Evolutionary conservation across 257 asterid species (phyloP).

Genomic region (Gardenia jasminoides): DNA sequence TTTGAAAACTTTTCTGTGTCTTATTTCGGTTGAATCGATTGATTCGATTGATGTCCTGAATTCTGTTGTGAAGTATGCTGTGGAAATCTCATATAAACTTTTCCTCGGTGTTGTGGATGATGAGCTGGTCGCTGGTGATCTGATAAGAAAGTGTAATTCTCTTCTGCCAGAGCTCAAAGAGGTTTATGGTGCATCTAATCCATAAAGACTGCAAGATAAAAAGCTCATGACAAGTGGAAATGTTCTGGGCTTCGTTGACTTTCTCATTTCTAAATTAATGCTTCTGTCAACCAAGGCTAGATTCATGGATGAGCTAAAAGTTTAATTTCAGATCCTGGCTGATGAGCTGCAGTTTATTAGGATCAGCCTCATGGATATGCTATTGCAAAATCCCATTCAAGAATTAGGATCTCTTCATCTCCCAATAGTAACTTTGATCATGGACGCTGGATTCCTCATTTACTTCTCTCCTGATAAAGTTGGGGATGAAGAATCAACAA

Average conservation of each 20-base stretch:
- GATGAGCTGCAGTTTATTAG: not conserved
- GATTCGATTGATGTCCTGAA: not conserved
- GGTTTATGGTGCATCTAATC: not conserved
- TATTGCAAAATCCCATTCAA: not conserved
- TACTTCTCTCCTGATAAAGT: too few relatives aligned
- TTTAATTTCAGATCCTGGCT: not conserved
- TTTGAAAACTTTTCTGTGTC: not conserved
- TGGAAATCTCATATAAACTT: not conserved
- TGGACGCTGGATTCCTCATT: too few relatives aligned
- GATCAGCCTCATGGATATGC: not conserved
- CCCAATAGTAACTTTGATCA: too few relatives aligned
- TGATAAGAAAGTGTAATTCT: not conserved
- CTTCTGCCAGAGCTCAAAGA: not conserved
- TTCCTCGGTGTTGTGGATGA: not conserved
- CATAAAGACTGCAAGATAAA: too few relatives aligned
- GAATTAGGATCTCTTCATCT: not conserved
- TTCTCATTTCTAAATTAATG: not conserved
- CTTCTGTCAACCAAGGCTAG: not conserved
- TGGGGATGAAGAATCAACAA: too few relatives aligned
- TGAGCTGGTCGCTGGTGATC: not conserved
- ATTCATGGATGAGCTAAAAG: not conserved
- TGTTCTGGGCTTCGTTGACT: not conserved
- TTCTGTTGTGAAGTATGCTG: too few relatives aligned
- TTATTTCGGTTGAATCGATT: not conserved
- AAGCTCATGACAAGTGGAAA: not conserved